Evolutionary conservation across 768 basidiomycete genomes (phyloP), one percentile per base, ranked within the genome.

Genomic region (Russula lepida): DNA sequence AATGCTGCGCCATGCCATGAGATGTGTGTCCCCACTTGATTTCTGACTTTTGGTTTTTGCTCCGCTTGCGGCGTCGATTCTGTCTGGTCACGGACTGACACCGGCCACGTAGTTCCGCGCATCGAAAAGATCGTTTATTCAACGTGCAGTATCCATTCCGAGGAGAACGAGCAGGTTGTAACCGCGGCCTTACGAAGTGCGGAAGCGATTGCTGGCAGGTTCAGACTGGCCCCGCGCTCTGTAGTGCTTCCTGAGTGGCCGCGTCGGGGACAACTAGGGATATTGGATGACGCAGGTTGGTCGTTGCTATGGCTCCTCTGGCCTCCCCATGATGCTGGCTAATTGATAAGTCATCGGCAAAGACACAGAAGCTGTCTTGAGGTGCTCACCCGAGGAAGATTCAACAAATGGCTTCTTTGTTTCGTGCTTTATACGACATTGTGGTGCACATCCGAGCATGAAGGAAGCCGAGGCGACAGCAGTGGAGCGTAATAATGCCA

Each of bases 391-490:
- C 15, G 84, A 85, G 56, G 89, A 88, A 62, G 94, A 98, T 68
- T 83, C 81, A 39, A 93, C 91, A 13, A 98, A 98, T 68, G 97
- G 97, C 0, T 99, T 99, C 77, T 99, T 99, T 68, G 95, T 99
- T 25, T 86, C 91, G n/a, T 97, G 89, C 71, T 94, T 98, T 70
- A 76, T 92, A n/a, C 59, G 71, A 33, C 56, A 32, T 46, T 28
- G 35, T 17, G 41, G 39, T 27, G 25, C 17, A 37, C 50, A 6
- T 35, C 19, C 28, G 19, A 25, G 17, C 8, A 35, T 11, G 15
- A 46, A 46, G 28, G 13, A 27, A 44, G 32, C 43, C 47, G 54
- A 64, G 13, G 13, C 15, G 12, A 21, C 32, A 25, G n/a, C 32
- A n/a, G 25, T 37, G 9, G 50, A 28, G 52, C n/a, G 48, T 47